A percentile compares a stretch with the other conserved stretches of the same genome.
Evolutionary conservation across 78 protist genomes (phyloP).

Genomic region (Tieghemostelium lacteum): DNA sequence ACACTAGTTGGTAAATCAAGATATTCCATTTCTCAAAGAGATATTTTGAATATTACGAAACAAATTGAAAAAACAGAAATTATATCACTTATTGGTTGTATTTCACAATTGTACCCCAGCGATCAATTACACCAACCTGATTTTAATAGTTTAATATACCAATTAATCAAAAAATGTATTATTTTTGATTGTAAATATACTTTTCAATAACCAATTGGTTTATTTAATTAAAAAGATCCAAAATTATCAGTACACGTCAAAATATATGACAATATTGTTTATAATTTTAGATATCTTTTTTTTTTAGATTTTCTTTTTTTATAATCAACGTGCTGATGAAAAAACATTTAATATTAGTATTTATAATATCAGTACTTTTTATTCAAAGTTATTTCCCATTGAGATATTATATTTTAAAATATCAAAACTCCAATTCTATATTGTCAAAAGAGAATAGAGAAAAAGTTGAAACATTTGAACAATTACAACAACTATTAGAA

Average conservation of each 20-base stretch:
- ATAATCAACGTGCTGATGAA: too few species aligned
- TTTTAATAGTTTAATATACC: neutral
- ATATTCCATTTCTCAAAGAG: too few species aligned
- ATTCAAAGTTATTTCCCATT: slow-evolving; percentile 40
- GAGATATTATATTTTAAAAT: slow-evolving; percentile 5
- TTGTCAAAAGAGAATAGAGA: neutral
- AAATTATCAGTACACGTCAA: neutral
- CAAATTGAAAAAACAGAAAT: too few species aligned
- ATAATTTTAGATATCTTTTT: neutral
- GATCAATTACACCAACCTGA: neutral
- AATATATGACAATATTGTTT: neutral
- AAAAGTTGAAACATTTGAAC: neutral
- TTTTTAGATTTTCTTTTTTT: neutral
- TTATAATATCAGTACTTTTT: slow-evolving; percentile 24
- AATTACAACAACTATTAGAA: neutral
- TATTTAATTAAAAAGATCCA: neutral
- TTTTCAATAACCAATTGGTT: neutral
- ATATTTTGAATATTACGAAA: too few species aligned
- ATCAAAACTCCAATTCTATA: neutral
- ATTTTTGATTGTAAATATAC: neutral
- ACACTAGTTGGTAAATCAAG: too few species aligned
- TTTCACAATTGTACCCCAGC: too few species aligned
- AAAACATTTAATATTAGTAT: slow-evolving; percentile 10
- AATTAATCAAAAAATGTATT: neutral
- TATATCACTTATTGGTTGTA: too few species aligned